Evolutionary conservation across 2,329 filamentous ascomycete species (phyloP), one percentile per base, ranked within the genome.

Genomic region (Nemania abortiva): DNA sequence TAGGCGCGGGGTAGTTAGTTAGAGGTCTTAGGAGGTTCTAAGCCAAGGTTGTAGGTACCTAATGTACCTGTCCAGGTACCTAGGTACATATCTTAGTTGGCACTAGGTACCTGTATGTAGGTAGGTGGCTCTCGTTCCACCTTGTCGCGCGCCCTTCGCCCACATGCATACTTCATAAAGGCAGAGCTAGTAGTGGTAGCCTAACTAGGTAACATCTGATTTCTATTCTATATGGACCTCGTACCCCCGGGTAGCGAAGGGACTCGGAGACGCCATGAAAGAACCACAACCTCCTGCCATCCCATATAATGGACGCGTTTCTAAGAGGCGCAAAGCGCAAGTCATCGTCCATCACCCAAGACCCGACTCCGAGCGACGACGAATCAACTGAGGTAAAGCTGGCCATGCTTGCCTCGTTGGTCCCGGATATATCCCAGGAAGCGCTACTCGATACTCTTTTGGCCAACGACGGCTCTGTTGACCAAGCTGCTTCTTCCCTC

Each of bases 381-480:
- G 31, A 34, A 9, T 90, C 92, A 1, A 99, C 96, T 0, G 96
- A 98, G 71, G 85, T 97, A 74, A 98, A 98, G 77, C 82, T 99
- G 15, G 94, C 94, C 1, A 84, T 97, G 1, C 83, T 99, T 2
- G 88, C 91, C 1, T 98, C 96, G 0, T 82, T 98, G 0, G 87
- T 94, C 72, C 89, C 92, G 0, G 78, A 84, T 0, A 72, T 90
- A 3, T 85, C 89, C 7, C 89, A 92, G 55, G 88, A 91, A 42
- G 84, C 86, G 0, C 84, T 98, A 0, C 86, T 99, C 0, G 95
- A 98, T 72, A 83, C 94, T 6, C 84, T 98, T 0, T 83, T 97
- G 0, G 90, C 89, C 0, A 90, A 92, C 68, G 88, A 95, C 31
- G 96, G 96, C 0, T 93, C 89, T 0, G 91, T 98, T 0, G 82